These are phyloP conservation scores for Diplodia scrobiculata DNA, from an alignment of 2,329 filamentous ascomycete species.

Conservation along the genomic window DNA sequence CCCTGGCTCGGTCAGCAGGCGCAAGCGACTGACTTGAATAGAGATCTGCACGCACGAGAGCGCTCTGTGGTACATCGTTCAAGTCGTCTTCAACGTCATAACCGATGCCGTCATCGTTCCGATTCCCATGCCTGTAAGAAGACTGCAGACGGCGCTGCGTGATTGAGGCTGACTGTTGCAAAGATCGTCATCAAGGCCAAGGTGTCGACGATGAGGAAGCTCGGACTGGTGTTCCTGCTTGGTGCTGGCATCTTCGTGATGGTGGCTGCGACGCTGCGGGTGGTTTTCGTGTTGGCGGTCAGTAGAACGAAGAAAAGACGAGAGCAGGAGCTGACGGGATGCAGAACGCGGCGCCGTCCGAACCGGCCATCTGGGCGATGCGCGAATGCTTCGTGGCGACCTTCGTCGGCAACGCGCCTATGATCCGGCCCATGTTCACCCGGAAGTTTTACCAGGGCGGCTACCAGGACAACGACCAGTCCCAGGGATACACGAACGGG, in stretches of 20 bases:
- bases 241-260: slow-evolving; percentile 42
- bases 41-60: slow-evolving; percentile 43
- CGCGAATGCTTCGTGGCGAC: slow-evolving; percentile 46
- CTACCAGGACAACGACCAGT: background rate
- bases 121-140: slow-evolving; percentile 40
- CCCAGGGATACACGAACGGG: slow-evolving; percentile 10
- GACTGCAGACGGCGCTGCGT: background rate
- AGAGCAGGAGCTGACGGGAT: background rate
- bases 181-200: slow-evolving; percentile 37
- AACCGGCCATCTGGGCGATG: slow-evolving; percentile 45
- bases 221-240: slow-evolving; percentile 42
- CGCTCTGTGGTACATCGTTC: slow-evolving; percentile 38
- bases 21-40: background rate
- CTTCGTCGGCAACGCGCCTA: slow-evolving; percentile 44
- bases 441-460: slow-evolving; percentile 29
- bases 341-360: slow-evolving; percentile 28
- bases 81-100: slow-evolving; percentile 41
- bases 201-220: slow-evolving; percentile 37
- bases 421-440: slow-evolving; percentile 39
- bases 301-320: slow-evolving; percentile 20
- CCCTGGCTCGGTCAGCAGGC: background rate
- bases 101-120: slow-evolving; percentile 44
- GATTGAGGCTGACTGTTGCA: background rate
- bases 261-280: slow-evolving; percentile 38
- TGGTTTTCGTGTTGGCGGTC: slow-evolving; percentile 39